phyloP scores from a whole-genome alignment of 306 rosid genomes.

The Comarum palustre region DNA sequence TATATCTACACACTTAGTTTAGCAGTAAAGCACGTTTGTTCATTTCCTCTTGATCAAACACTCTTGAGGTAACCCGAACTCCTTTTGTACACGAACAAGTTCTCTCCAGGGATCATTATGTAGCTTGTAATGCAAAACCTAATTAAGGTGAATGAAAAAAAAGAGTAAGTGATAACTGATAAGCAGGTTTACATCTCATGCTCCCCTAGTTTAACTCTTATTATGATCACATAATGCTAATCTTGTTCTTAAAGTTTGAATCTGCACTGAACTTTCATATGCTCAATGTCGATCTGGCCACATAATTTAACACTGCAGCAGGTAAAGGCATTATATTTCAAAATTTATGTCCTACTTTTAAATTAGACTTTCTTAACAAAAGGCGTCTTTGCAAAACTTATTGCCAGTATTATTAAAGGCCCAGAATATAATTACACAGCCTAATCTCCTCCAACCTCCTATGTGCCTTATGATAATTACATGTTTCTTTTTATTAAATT shows the following conservation, averaged over 20 bases:
- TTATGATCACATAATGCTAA: neutral
- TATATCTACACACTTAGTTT: constrained; percentile 8
- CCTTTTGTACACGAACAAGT: constrained; percentile 38
- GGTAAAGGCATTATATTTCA: neutral
- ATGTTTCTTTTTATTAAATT: neutral
- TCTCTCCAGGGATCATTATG: constrained; percentile 86
- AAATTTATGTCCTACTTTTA: neutral
- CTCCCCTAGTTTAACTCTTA: neutral
- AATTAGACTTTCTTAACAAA: neutral
- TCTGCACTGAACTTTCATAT: neutral
- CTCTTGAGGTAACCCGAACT: constrained; percentile 61
- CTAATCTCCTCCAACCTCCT: neutral
- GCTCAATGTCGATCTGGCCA: neutral
- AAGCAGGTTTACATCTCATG: constrained; percentile 16
- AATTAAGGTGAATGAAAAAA: constrained; percentile 18
- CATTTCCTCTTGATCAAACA: constrained; percentile 47
- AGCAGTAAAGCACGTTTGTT: constrained; percentile 18
- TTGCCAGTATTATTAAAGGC: constrained; percentile 1
- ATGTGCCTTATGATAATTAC: neutral
- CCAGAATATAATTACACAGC: neutral
- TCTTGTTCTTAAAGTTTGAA: neutral
- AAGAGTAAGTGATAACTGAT: constrained; percentile 19
- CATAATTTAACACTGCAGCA: neutral
- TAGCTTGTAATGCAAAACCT: constrained; percentile 86
- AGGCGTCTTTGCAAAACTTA: neutral